These are phyloP conservation scores for Dalechampia spathulata DNA, from an alignment of 441 rosid genomes.

Conservation along the genomic window DNA sequence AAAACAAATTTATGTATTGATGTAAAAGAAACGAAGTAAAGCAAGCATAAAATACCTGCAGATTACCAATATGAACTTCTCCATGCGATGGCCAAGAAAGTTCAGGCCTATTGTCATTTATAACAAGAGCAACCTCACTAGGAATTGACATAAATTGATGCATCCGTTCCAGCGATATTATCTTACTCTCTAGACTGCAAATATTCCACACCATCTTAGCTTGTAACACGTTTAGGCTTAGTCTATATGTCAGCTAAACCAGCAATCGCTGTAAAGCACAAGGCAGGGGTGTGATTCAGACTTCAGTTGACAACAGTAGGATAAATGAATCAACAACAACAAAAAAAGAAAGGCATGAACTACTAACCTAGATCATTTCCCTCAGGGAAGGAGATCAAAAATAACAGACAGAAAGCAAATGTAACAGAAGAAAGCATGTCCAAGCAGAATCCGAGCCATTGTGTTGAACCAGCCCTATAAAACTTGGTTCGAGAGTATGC, in stretches of 20 bases:
- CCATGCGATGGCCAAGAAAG: constrained; percentile 65
- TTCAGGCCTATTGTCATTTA: constrained; percentile 49
- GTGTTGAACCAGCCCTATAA: constrained; percentile 61
- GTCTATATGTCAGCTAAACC: constrained; percentile 87
- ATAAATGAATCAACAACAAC: too few species aligned
- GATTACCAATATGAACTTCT: constrained; percentile 48
- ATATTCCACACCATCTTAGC: constrained; percentile 54
- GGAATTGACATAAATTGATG: constrained; percentile 67
- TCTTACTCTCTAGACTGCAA: constrained; percentile 63
- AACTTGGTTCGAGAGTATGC: constrained; percentile 70
- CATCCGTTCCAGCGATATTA: constrained; percentile 86
- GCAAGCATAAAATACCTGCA: constrained; percentile 41
- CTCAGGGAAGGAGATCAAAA: constrained; percentile 55
- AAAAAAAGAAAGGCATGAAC: neutral
- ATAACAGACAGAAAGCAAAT: constrained; percentile 60
- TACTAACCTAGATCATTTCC: constrained; percentile 75
- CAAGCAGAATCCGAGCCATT: constrained; percentile 83
- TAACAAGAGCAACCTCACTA: constrained; percentile 74
- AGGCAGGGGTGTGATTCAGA: neutral
- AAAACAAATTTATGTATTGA: neutral
- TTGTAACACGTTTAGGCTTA: constrained; percentile 65
- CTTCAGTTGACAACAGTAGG: neutral
- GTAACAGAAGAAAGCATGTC: constrained; percentile 61
- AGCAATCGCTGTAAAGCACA: constrained; percentile 49
- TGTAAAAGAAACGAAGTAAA: neutral